Conservation (phyloP, 2,329 filamentous ascomycete genomes). For the Westerdykella sp. region DNA sequence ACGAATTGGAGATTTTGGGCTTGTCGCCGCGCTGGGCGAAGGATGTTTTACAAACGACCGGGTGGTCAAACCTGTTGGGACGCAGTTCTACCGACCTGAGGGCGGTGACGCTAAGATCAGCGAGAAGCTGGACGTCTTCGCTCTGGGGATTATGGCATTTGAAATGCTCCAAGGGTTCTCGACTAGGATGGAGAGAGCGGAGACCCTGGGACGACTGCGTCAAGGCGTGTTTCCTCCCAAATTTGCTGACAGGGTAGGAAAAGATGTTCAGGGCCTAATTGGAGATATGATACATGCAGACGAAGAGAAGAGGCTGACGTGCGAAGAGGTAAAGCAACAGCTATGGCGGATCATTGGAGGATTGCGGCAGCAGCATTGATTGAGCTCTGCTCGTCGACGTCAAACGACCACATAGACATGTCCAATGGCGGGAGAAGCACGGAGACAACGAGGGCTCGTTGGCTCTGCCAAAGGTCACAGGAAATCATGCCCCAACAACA, state of each 20-base stretch:
- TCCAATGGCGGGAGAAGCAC: too few species aligned
- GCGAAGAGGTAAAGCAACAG: conserved; percentile 24
- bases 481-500: too few species aligned
- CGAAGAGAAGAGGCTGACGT: conserved; percentile 23
- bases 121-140: conserved; percentile 56
- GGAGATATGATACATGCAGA: conserved; percentile 28
- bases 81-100: conserved; percentile 56
- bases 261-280: conserved; percentile 21
- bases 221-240: conserved; percentile 24
- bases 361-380: conserved; percentile 2
- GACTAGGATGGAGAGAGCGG: conserved; percentile 36
- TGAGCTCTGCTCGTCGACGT: background rate
- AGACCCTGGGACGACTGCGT: conserved; percentile 32
- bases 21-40: conserved; percentile 51
- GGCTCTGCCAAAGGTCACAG: too few species aligned
- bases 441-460: too few species aligned
- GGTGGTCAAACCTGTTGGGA: conserved; percentile 48
- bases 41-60: conserved; percentile 11
- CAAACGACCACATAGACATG: too few species aligned
- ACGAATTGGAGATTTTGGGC: conserved; percentile 62
- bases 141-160: conserved; percentile 56
- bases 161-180: conserved; percentile 54
- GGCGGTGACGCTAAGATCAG: conserved; percentile 26
- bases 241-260: conserved; percentile 18
- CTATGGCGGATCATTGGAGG: conserved; percentile 15